These are phyloP conservation scores for Conticribra guillardii DNA, from an alignment of 108 stramenopile species.

Conservation along the genomic window DNA sequence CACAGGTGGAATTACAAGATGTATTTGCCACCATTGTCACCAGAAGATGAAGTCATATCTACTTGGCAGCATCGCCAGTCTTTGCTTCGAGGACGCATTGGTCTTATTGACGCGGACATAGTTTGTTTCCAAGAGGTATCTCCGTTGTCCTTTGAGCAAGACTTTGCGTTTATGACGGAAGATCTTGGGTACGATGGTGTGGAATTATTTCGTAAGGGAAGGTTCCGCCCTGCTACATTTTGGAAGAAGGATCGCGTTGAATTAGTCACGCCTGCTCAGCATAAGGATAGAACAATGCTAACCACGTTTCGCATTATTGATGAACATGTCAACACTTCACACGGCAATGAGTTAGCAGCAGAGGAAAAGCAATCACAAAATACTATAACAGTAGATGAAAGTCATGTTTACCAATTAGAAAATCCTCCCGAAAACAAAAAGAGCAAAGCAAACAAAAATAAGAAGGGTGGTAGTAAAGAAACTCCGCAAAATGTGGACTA, in stretches of 20 bases:
- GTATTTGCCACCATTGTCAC: slow-evolving; percentile 74
- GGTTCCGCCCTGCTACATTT: slow-evolving; percentile 92
- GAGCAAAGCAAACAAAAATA: neutral
- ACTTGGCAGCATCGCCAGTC: slow-evolving; percentile 75
- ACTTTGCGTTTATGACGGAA: slow-evolving; percentile 86
- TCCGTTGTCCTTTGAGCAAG: slow-evolving; percentile 83
- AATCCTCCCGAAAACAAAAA: too few relatives aligned
- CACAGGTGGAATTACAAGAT: slow-evolving; percentile 81
- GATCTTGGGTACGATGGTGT: slow-evolving; percentile 85
- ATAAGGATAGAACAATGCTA: slow-evolving; percentile 88
- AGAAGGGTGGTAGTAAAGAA: slow-evolving; percentile 4
- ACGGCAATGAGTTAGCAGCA: too few relatives aligned
- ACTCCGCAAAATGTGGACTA: too few relatives aligned
- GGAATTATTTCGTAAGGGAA: slow-evolving; percentile 77
- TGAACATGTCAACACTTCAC: neutral
- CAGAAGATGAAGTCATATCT: slow-evolving; percentile 47
- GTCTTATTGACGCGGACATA: slow-evolving; percentile 75
- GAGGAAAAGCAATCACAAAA: too few relatives aligned
- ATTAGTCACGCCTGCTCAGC: slow-evolving; percentile 74
- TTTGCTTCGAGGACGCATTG: slow-evolving; percentile 56
- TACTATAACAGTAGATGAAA: too few relatives aligned
- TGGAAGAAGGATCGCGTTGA: slow-evolving; percentile 79
- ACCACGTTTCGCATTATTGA: slow-evolving; percentile 71
- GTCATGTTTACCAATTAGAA: too few relatives aligned
- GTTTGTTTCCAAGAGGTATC: slow-evolving; percentile 92